phyloP scores from a whole-genome alignment of 495 filamentous ascomycete genomes.

The Lasiosphaeris hirsuta region DNA sequence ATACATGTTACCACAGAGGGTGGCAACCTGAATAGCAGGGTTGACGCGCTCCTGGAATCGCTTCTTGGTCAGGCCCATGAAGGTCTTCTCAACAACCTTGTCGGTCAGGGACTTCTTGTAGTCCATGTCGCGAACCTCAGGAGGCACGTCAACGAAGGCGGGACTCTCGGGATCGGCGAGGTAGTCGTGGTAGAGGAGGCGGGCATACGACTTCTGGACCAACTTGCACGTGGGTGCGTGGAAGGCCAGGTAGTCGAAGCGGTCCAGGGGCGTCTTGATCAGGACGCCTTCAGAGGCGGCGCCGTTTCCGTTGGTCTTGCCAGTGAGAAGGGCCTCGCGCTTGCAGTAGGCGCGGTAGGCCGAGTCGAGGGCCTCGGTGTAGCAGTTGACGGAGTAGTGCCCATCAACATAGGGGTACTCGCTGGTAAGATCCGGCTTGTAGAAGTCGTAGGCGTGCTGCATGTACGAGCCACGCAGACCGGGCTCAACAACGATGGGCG shows the following conservation, averaged over 20 bases:
- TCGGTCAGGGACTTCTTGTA: constrained; percentile 84
- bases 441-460: constrained; percentile 97
- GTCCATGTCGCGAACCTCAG: constrained; percentile 79
- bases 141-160: constrained; percentile 80
- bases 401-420: constrained; percentile 98
- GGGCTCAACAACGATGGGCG: constrained; percentile 85
- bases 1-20: constrained; percentile 99
- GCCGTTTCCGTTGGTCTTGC: constrained; percentile 47
- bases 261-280: constrained; percentile 72
- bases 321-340: constrained; percentile 64
- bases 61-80: constrained; percentile 95
- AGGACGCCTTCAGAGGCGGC: constrained; percentile 41
- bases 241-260: constrained; percentile 95
- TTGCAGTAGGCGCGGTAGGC: constrained; percentile 94
- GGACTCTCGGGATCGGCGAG: constrained; percentile 70
- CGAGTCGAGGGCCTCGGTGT: constrained; percentile 89
- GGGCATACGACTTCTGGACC: constrained; percentile 90
- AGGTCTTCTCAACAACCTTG: constrained; percentile 91
- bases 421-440: constrained; percentile 96
- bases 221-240: constrained; percentile 98
- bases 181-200: constrained; percentile 96
- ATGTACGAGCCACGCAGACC: constrained; percentile 91
- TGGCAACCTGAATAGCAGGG: constrained; percentile 81
- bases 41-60: constrained; percentile 83
- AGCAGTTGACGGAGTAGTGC: constrained; percentile 92